Evolutionary conservation across 2,329 filamentous ascomycete genomes (phyloP), one percentile per base, ranked within the genome.

Genomic region (Aspergillus piperis): DNA sequence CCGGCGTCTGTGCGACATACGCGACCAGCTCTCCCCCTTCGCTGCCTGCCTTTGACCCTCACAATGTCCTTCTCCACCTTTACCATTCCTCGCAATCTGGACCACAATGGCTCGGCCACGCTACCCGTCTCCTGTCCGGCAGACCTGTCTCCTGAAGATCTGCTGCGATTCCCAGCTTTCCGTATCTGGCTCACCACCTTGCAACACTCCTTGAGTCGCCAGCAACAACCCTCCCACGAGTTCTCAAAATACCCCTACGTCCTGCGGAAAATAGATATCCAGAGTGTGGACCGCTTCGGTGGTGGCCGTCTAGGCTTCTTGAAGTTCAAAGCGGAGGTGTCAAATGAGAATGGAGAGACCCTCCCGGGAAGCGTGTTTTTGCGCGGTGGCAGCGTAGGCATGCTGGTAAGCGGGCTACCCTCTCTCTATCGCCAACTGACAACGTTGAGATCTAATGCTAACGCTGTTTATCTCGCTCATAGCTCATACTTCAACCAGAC

Each of bases 341-440:
- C 79, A 2, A 86, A 84, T 62, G 76, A 80, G 11, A 50, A 75
- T 8, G 82, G 79, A 5, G 81, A 84, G 62, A 80, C 74, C 60
- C 73, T 87, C 2, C 84, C 84, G 0, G 84, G 84, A 2, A 80
- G 81, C 50, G 81, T 86, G 2, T 86, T 87, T 63, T 70, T 87
- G 58, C 74, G 85, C 41, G 85, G 85, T 8, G 84, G 83, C 2
- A 85, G 83, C 71, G 83, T 87, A 1, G 84, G 77, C 8, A 83
- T 87, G 73, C 71, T 87, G 59, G 83, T 84, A 71, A 67, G 30
- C 8, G 10, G 5, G 17, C 50, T 47, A 17, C 38, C 38, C 13
- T 41, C 13, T 21, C 1, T 23, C 1, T n/a, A 50, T n/a, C 8
- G 51, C 25, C 44, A 11, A 25, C 30, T 57, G 8, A 8, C 52